Evolutionary conservation across 139 green algal species (phyloP).

Genomic region (Gonium pectorale): DNA sequence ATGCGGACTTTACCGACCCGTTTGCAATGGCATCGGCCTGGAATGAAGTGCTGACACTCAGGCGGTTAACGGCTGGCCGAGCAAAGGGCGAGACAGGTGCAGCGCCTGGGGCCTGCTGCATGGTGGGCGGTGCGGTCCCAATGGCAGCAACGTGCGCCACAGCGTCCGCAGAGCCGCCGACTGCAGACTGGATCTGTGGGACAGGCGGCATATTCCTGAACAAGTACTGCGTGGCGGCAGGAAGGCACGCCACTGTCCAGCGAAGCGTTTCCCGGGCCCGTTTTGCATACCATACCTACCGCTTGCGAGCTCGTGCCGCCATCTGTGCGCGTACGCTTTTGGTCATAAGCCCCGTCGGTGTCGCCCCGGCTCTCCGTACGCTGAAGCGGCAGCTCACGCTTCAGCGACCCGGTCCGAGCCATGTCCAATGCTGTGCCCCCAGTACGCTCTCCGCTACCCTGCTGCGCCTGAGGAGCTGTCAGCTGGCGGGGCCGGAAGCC

Average conservation of each 20-base stretch:
- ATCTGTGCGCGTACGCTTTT: no score
- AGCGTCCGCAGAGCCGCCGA: background rate
- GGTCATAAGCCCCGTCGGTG: no score
- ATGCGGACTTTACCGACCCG: background rate
- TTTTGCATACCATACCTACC: no score
- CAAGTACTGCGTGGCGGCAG: no score
- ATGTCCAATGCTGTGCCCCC: background rate
- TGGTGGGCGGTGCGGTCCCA: background rate
- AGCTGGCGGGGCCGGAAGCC: background rate
- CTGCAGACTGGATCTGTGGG: no score
- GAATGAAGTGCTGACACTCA: background rate
- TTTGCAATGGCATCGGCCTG: background rate
- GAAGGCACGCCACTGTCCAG: no score
- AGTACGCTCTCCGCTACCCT: background rate
- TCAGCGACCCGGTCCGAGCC: background rate
- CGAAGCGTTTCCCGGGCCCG: no score
- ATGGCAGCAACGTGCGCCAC: background rate
- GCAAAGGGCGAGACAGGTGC: background rate
- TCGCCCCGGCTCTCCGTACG: no score
- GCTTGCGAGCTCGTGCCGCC: no score
- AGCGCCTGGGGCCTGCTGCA: background rate
- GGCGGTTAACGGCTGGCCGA: background rate
- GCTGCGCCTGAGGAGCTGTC: background rate
- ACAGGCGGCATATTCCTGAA: no score
- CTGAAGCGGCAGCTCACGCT: background rate